These are phyloP conservation scores for Starmerella davenportii DNA, from an alignment of 805 yeast genomes.

Conservation along the genomic window DNA sequence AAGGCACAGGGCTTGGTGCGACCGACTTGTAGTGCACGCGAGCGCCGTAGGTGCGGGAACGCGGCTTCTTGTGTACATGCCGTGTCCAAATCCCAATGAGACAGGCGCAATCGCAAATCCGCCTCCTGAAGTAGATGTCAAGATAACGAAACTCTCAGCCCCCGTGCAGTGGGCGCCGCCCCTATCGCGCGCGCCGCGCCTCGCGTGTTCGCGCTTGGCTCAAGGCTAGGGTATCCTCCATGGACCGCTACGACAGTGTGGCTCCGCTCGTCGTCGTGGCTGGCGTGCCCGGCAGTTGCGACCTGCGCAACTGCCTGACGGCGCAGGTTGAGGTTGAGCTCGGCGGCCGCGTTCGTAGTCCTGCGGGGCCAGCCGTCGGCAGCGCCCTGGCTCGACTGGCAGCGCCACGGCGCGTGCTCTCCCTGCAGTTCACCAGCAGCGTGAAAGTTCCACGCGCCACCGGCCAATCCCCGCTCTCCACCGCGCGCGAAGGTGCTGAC, in stretches of 20 bases:
- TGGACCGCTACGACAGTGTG: neutral
- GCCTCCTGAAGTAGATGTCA: too few relatives aligned
- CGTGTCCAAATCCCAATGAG: too few relatives aligned
- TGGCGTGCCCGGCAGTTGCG: neutral
- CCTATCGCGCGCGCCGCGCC: too few relatives aligned
- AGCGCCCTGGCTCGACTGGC: neutral
- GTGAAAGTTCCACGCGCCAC: slow-evolving; percentile 17
- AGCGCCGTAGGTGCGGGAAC: too few relatives aligned
- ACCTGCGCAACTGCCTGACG: neutral
- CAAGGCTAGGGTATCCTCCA: neutral
- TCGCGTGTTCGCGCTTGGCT: too few relatives aligned
- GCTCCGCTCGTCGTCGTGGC: neutral
- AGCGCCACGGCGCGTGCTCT: neutral
- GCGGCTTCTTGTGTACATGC: too few relatives aligned
- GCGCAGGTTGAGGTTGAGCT: neutral
- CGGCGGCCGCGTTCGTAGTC: neutral
- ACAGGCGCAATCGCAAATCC: too few relatives aligned
- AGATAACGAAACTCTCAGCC: too few relatives aligned
- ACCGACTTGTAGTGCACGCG: too few relatives aligned
- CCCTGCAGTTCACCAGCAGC: slow-evolving; percentile 4
- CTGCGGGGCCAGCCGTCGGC: neutral
- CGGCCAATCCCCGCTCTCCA: slow-evolving; percentile 29
- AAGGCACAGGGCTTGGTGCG: too few relatives aligned
- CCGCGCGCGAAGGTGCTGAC: slow-evolving; percentile 25
- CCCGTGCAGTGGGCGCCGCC: too few relatives aligned